Evolutionary conservation across 306 rosid genomes (phyloP).

Genomic region (apple (Malus domestica)): DNA sequence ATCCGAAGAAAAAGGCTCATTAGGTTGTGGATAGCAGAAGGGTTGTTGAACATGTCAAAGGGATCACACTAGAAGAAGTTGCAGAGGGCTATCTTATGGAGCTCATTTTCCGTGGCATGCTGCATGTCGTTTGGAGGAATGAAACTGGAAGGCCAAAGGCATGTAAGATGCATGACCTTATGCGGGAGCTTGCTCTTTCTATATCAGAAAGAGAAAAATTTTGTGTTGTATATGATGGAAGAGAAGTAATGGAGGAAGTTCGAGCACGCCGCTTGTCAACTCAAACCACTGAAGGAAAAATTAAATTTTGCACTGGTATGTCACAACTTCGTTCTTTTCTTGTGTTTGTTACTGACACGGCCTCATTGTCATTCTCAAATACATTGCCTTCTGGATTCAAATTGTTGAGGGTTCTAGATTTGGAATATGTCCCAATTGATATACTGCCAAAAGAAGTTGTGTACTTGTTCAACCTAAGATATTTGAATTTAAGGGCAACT

Average conservation of each 20-base stretch:
- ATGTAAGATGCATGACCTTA: conserved; percentile 22
- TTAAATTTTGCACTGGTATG: neutral
- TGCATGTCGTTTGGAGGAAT: neutral
- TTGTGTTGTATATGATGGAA: neutral
- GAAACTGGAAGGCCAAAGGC: neutral
- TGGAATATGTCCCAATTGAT: conserved; percentile 1
- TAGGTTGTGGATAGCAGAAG: conserved; percentile 16
- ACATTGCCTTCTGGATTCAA: neutral
- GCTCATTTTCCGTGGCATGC: conserved; percentile 12
- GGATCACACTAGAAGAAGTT: neutral
- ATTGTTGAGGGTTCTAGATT: conserved; percentile 9
- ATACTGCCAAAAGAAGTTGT: neutral
- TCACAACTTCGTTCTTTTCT: conserved; percentile 5
- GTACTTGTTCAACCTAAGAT: conserved; percentile 15
- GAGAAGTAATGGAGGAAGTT: neutral
- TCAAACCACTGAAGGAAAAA: neutral
- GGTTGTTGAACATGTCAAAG: neutral
- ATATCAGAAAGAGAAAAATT: conserved; percentile 5
- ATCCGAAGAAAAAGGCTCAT: neutral
- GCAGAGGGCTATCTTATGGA: conserved; percentile 15
- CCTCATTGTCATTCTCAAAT: neutral
- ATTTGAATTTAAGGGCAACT: conserved; percentile 6
- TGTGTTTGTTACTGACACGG: neutral
- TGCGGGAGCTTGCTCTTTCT: conserved; percentile 12
- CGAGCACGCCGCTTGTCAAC: neutral